phyloP scores from a whole-genome alignment of 192 early-diverging fungal species.

The Gryganskiella cystojenkinii region DNA sequence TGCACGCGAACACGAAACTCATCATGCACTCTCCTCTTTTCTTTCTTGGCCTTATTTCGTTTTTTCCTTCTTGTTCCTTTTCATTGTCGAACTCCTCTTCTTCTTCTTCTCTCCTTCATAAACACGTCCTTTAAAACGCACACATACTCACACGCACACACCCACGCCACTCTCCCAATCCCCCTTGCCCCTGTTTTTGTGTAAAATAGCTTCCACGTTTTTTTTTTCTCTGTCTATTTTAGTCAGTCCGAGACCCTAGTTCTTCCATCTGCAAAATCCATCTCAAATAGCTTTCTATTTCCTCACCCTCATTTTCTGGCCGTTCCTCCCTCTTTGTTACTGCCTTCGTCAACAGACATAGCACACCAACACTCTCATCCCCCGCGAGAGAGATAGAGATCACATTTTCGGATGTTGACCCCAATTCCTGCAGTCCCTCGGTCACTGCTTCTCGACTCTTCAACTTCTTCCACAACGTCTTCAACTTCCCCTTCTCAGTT shows the following conservation, averaged over 20 bases:
- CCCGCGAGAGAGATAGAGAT: background rate
- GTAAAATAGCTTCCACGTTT: background rate
- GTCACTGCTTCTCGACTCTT: conserved; percentile 20
- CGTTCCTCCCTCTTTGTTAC: background rate
- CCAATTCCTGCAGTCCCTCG: conserved; percentile 9
- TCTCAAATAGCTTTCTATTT: background rate
- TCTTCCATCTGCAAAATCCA: background rate
- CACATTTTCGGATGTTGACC: conserved; percentile 21
- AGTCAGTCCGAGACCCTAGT: background rate
- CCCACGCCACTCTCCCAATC: background rate
- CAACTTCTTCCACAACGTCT: background rate
- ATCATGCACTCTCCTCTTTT: background rate
- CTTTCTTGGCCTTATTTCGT: too few species aligned
- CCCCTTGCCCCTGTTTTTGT: background rate
- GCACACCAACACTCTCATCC: background rate
- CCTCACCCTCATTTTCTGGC: background rate
- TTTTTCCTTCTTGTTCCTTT: background rate
- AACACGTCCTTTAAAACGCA: background rate
- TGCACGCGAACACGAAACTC: background rate
- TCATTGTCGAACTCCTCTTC: too few species aligned
- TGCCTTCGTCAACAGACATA: background rate
- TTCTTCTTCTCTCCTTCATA: background rate
- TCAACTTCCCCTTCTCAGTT: background rate
- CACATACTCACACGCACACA: background rate
- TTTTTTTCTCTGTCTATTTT: background rate